Evolutionary conservation across 148 eudicot genomes (phyloP), one percentile per base, ranked within the genome.

Genomic region (Euryodendron excelsum): DNA sequence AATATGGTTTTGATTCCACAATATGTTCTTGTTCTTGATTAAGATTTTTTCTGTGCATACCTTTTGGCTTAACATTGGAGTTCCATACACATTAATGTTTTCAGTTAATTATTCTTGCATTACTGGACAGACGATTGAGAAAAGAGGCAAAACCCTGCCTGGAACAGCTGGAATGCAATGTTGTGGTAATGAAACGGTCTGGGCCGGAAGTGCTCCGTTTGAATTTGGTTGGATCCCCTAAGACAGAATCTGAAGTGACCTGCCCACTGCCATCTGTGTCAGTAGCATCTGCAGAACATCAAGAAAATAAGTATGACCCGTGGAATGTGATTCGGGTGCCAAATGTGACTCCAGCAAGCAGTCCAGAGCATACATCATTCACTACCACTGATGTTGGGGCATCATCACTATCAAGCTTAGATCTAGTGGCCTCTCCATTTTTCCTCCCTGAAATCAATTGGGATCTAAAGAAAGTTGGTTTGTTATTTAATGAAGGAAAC

Each of bases 81-180:
- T 13, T 70, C 30, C 5, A 47, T 76, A 55, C 61, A 39, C n/a
- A 14, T 50, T 69, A 47, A 55, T 28, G 30, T 72, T 62, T 78
- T 79, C 11, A 34, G 37, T 31, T 80, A 36, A 67, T 64, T 63
- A 31, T 80, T 33, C 30, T 73, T 74, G 30, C 23, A 27, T 76
- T 59, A 48, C 47, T 63, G 58, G 58, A 78, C 89, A 93, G 98
- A 58, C 77, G 65, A 44, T 84, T 91, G 73, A 87, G 87, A 78
- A 82, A 78, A 69, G 98, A 93, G 86, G 91, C 84, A 27, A 89
- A 89, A 65, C 74, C 79, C 62, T 93, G 98, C 84, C 77, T 90
- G 87, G 92, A 93, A 63, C 84, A 86, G 75, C 91, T 93, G 58
- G 88, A 90, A 12, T 93, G 98, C 89, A 93, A 93, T 79, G 81